Percentiles rank a stretch among this genome's conserved stretches.
Conservation (phyloP, 352 stramenopile species). For the Saprolegnia parasitica region DNA sequence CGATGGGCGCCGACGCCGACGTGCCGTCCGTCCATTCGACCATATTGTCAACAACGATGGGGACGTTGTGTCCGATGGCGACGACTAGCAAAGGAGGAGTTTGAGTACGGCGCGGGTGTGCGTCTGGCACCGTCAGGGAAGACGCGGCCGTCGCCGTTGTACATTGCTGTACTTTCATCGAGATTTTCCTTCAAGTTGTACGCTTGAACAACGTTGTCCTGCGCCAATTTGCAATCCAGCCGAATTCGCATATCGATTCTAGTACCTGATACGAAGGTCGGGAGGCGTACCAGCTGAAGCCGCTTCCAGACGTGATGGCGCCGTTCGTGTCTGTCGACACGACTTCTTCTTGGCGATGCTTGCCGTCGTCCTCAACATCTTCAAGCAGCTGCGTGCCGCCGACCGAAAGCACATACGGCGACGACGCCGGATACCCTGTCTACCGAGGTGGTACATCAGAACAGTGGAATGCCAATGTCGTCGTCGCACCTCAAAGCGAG, state of each 20-base stretch:
- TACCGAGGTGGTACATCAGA: slow-evolving; percentile 20
- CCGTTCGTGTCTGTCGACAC: slow-evolving; percentile 43
- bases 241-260: too few relatives aligned
- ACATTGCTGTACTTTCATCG: slow-evolving; percentile 28
- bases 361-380: neutral
- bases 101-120: too few relatives aligned
- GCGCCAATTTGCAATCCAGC: slow-evolving; percentile 38
- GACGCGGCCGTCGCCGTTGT: slow-evolving; percentile 44
- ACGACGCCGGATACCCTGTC: slow-evolving; percentile 69
- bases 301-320: slow-evolving; percentile 71
- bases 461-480: neutral
- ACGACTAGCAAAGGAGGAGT: slow-evolving; percentile 40
- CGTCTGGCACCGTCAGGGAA: slow-evolving; percentile 41
- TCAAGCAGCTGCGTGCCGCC: slow-evolving; percentile 52
- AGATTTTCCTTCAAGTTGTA: slow-evolving; percentile 23
- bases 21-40: slow-evolving; percentile 60
- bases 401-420: slow-evolving; percentile 64
- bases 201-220: slow-evolving; percentile 37
- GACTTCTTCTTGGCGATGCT: slow-evolving; percentile 43
- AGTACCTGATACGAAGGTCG: slow-evolving; percentile 35
- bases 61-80: slow-evolving; percentile 57
- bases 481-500: slow-evolving; percentile 35
- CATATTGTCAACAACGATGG: slow-evolving; percentile 50
- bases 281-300: slow-evolving; percentile 54
- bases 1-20: slow-evolving; percentile 61